These are phyloP conservation scores for Pittosporum tobira DNA, from an alignment of 129 eudicot species.

Conservation along the genomic window DNA sequence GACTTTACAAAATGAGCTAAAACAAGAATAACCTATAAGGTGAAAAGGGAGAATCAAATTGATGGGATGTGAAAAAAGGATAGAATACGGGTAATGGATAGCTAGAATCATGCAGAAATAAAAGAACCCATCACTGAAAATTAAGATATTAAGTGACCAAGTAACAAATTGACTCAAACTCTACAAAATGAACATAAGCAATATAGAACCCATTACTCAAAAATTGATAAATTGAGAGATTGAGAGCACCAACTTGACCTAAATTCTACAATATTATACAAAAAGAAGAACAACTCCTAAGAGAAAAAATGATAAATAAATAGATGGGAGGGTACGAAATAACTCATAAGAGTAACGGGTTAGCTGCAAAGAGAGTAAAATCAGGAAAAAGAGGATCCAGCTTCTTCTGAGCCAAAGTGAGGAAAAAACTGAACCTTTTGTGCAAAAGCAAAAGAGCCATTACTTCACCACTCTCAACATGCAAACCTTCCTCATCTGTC, in stretches of 20 bases:
- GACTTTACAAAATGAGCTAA: neutral
- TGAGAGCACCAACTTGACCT: too few species aligned
- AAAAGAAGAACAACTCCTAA: neutral
- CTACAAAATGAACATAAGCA: too few species aligned
- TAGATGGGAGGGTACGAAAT: neutral
- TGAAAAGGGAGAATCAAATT: too few species aligned
- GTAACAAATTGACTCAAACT: too few species aligned
- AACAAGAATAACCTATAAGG: too few species aligned
- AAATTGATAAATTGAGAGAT: neutral
- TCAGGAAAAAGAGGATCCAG: neutral
- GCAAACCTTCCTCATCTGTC: constrained; percentile 20
- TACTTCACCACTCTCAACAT: constrained; percentile 5
- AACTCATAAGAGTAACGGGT: neutral
- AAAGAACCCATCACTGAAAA: neutral
- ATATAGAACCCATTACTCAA: too few species aligned
- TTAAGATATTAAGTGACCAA: too few species aligned
- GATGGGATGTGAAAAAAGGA: too few species aligned
- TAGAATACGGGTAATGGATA: too few species aligned
- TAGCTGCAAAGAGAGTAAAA: neutral
- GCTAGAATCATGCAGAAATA: neutral
- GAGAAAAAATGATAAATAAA: constrained; percentile 3
- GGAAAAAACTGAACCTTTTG: neutral
- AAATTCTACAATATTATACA: neutral
- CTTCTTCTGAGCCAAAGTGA: neutral
- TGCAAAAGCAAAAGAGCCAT: constrained; percentile 4